Base-by-base conservation (phyloP, 73 alveolate species). In the Paraurostyla sp. region DNA sequence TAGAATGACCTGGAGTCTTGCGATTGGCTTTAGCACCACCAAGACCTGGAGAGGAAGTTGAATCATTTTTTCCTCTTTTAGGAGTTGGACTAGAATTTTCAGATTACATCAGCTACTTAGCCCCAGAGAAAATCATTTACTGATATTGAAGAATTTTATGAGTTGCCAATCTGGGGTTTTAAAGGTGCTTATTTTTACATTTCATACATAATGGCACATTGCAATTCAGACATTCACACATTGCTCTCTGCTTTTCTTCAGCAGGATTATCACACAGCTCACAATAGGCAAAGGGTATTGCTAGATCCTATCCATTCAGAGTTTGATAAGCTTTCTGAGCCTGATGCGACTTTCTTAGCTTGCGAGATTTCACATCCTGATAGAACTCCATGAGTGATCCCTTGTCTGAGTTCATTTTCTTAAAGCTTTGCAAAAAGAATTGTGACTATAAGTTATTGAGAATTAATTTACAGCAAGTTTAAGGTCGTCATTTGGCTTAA, bases 191-290 rank as follows among this genome's bases (percentile, higher is more conserved):
- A 0, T 50, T 33, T 85, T 88, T 71, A 50, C 96, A 91, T 49
- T 91, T 92, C 84, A 82, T 62, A 25, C 96, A 91, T 46, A 85
- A 42, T 15, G 91, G 85, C n/a, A 91, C 73, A 63, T 91, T 92
- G 56, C 96, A 91, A 75, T 91, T 91, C 78, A 91, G 76, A 42
- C 96, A 91, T 75, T 91, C 96, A 75, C 90, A 91, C 78, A 76
- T 92, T 36, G 96, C 96, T 43, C 84, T 69, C 38, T 33, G 40
- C 23, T 43, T 69, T 25, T 69, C 84, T 7, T 62, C 52, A 16
- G n/a, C n/a, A n/a, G 80, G 30, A 4, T 62, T 7, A 4, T 43
- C 63, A 36, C 84, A 69, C 22, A 69, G 36, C 18, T 69, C 84
- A 69, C 84, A 69, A 23, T 13, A 69, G 23, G 84, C 84, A 36